Conservation (phyloP, 2,329 filamentous ascomycete species). For the Ilyonectria destructans region DNA sequence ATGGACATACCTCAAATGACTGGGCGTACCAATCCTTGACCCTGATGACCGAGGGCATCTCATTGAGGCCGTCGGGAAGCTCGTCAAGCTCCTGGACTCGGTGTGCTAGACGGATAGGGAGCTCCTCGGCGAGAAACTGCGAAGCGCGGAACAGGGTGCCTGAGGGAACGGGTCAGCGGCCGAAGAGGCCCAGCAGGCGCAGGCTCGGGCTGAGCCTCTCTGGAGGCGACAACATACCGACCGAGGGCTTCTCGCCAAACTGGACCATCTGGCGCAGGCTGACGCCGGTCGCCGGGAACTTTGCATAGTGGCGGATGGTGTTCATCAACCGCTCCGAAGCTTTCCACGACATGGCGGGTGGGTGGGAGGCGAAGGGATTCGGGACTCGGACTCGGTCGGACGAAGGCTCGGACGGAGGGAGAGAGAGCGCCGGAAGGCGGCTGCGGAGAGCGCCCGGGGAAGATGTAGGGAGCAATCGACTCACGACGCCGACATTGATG, state of each 20-base stretch:
- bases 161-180: conserved; percentile 55
- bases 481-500: conserved; percentile 52
- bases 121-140: conserved; percentile 97
- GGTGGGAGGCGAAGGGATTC: conserved; percentile 29
- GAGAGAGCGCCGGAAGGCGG: conserved; percentile 41
- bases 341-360: conserved; percentile 88
- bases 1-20: conserved; percentile 87
- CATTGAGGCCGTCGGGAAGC: conserved; percentile 94
- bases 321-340: conserved; percentile 92
- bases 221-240: conserved; percentile 90
- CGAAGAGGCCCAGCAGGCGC: conserved; percentile 86
- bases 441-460: conserved; percentile 43
- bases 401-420: conserved; percentile 49
- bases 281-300: conserved; percentile 95
- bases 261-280: conserved; percentile 99
- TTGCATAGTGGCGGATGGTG: conserved; percentile 97
- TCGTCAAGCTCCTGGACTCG: conserved; percentile 94
- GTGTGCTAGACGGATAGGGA: conserved; percentile 96
- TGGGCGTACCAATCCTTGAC: conserved; percentile 99
- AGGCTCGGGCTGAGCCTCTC: conserved; percentile 74
- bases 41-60: conserved; percentile 96
- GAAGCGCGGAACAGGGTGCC: conserved; percentile 97
- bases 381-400: conserved; percentile 45
- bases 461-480: conserved; percentile 40
- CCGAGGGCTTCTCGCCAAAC: conserved; percentile 94